Base-by-base conservation (phyloP, 176 grass and related monocot genomes). In the Eragrostis curvula region DNA sequence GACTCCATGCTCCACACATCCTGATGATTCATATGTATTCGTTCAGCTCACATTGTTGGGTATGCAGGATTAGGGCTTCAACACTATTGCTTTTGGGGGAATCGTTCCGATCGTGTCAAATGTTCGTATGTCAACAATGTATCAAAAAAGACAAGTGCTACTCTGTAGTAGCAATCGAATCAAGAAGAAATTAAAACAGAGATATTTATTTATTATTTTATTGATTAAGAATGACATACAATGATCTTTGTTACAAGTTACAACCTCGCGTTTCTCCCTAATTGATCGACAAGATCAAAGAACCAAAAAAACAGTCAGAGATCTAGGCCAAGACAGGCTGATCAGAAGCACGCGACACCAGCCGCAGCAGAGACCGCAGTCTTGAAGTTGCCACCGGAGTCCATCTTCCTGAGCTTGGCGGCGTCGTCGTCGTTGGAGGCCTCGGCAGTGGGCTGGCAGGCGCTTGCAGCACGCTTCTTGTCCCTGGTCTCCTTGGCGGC, bases 401-500 rank as follows among this genome's bases (percentile, higher is more conserved):
- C 73, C 63, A 60, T 12, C 82, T 77, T 84, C 41, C 12, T 25
- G 13, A 48, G 12, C 63, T 84, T 84, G 4, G 40, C 27, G 7
- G 12, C 60, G 25, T 23, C 41, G 8, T 78, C 17, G 44, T 65
- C 18, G 3, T 13, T 13, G 59, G 11, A n/a, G 24, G 51, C n/a
- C 6, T 7, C 66, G 57, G 59, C 56, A 7, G 50, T 18, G 50
- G 50, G 14, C 50, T 4, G 50, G 50, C 50, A 52, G 16, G 14
- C 6, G 53, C 18, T 9, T n/a, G 36, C 70, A 0, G 47, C 47
- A 18, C 68, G 57, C 76, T 79, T 86, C 84, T 80, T 80, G 67
- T 49, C 79, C 57, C 21, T 72, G 6, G 23, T 12, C 46, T 53
- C 75, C 57, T 73, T 59, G 2, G 28, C 18, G 1, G 45, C 61